Conservation (phyloP, 2,329 filamentous ascomycete genomes). For the Cladophialophora immunda region DNA sequence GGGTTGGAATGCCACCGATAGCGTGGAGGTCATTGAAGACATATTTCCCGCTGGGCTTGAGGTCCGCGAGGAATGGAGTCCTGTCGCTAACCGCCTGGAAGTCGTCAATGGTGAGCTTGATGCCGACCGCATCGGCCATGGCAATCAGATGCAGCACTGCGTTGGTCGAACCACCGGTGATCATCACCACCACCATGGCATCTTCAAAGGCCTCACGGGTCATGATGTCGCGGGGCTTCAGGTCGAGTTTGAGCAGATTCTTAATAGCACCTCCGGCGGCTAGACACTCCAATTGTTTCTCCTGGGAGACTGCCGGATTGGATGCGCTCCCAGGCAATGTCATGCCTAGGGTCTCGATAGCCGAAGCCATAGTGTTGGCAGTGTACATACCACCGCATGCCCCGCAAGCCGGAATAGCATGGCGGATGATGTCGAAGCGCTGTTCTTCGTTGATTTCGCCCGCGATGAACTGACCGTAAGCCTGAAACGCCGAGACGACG, state of each 20-base stretch:
- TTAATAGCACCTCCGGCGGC: slow-evolving; percentile 76
- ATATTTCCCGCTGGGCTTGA: slow-evolving; percentile 78
- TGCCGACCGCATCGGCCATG: slow-evolving; percentile 80
- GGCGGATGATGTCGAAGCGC: slow-evolving; percentile 91
- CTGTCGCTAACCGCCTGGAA: slow-evolving; percentile 84
- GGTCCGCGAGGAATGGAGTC: slow-evolving; percentile 80
- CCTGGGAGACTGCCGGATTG: slow-evolving; percentile 76
- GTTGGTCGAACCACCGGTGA: slow-evolving; percentile 85
- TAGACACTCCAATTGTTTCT: slow-evolving; percentile 77
- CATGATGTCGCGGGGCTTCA: slow-evolving; percentile 79
- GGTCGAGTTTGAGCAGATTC: slow-evolving; percentile 77
- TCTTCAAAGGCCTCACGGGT: slow-evolving; percentile 84
- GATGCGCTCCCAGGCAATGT: slow-evolving; percentile 84
- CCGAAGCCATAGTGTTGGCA: slow-evolving; percentile 78
- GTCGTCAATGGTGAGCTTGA: slow-evolving; percentile 85
- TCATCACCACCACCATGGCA: slow-evolving; percentile 83
- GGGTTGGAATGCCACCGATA: slow-evolving; percentile 66
- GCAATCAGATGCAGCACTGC: slow-evolving; percentile 85
- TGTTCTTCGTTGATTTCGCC: slow-evolving; percentile 91
- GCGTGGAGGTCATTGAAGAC: slow-evolving; percentile 67
- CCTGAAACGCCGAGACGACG: slow-evolving; percentile 97
- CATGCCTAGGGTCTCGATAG: slow-evolving; percentile 77
- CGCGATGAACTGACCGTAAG: slow-evolving; percentile 92
- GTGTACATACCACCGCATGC: slow-evolving; percentile 90
- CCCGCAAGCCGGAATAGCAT: slow-evolving; percentile 85